Evolutionary conservation across 169 alveolate species (phyloP).

Genomic region (Eimeria tenella): DNA sequence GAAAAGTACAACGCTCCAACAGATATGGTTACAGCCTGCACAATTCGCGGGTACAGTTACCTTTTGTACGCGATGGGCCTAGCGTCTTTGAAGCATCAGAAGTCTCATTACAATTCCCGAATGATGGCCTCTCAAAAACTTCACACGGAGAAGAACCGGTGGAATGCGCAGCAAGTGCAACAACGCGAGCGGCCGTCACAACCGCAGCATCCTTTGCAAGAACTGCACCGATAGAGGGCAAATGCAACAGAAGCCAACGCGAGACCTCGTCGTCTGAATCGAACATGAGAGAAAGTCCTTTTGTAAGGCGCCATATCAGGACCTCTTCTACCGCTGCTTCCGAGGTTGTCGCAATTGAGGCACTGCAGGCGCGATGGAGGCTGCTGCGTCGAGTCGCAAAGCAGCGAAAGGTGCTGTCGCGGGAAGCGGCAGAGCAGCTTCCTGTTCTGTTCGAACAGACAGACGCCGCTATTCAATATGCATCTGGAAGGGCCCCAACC

Average conservation of each 20-base stretch:
- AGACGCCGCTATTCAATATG: conserved; percentile 1
- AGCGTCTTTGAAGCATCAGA: conserved; percentile 44
- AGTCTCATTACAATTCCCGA: background rate
- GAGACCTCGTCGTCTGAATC: too few relatives aligned
- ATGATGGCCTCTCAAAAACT: background rate
- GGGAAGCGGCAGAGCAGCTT: conserved; percentile 19
- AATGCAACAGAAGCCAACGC: background rate
- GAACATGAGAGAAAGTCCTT: too few relatives aligned
- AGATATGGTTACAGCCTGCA: background rate
- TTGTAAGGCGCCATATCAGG: too few relatives aligned
- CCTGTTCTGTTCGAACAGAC: conserved; percentile 19
- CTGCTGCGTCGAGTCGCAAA: conserved; percentile 60
- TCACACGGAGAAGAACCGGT: background rate
- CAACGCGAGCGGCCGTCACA: background rate
- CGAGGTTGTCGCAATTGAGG: background rate
- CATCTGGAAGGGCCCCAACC: conserved; percentile 6
- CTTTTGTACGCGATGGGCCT: conserved; percentile 31
- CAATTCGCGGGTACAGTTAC: background rate
- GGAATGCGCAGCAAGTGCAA: background rate
- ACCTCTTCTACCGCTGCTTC: conserved; percentile 1
- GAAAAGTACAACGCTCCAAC: background rate
- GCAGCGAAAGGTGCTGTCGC: conserved; percentile 49
- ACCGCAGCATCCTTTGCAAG: background rate
- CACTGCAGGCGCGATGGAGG: conserved; percentile 39
- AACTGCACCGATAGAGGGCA: background rate